These are phyloP conservation scores for Pleurotus eryngii DNA, from an alignment of 768 basidiomycete species.

Conservation along the genomic window DNA sequence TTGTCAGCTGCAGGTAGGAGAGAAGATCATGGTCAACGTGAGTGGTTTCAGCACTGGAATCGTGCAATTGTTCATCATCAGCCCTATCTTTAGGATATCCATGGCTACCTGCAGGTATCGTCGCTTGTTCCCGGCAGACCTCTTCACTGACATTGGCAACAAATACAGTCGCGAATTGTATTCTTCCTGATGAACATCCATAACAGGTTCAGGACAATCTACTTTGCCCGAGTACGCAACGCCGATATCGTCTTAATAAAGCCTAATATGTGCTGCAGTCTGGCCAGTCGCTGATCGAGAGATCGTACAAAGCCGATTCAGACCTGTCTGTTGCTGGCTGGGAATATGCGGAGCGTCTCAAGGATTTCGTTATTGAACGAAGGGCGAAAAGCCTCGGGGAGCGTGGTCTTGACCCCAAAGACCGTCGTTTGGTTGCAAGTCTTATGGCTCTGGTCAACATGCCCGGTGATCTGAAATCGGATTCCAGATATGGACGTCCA, in stretches of 20 bases:
- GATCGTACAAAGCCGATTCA: constrained; percentile 98
- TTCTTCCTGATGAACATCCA: constrained; percentile 99
- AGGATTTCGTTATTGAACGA: constrained; percentile 85
- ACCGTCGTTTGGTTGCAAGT: constrained; percentile 66
- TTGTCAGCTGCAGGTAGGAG: constrained; percentile 63
- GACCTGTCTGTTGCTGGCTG: constrained; percentile 93
- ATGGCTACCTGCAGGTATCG: constrained; percentile 81
- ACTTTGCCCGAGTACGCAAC: constrained; percentile 83
- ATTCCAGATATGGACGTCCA: constrained; percentile 92
- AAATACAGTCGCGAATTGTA: constrained; percentile 79
- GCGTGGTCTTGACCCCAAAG: constrained; percentile 58
- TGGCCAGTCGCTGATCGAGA: constrained; percentile 97
- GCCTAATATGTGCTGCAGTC: constrained; percentile 48
- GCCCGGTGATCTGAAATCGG: background rate
- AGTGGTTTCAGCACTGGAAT: constrained; percentile 16
- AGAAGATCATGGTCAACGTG: constrained; percentile 94
- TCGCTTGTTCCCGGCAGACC: background rate
- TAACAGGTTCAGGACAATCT: constrained; percentile 88
- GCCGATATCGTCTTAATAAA: background rate
- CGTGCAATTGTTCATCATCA: too few relatives aligned
- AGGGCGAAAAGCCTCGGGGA: constrained; percentile 74
- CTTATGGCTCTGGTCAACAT: background rate
- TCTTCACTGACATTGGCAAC: constrained; percentile 5
- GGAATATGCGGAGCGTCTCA: constrained; percentile 90
- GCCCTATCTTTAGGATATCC: constrained; percentile 54